Percentiles rank a stretch among this genome's conserved stretches.
Evolutionary conservation across 805 yeast genomes (phyloP).

Genomic region (Ogataea nakhonphanomensis): DNA sequence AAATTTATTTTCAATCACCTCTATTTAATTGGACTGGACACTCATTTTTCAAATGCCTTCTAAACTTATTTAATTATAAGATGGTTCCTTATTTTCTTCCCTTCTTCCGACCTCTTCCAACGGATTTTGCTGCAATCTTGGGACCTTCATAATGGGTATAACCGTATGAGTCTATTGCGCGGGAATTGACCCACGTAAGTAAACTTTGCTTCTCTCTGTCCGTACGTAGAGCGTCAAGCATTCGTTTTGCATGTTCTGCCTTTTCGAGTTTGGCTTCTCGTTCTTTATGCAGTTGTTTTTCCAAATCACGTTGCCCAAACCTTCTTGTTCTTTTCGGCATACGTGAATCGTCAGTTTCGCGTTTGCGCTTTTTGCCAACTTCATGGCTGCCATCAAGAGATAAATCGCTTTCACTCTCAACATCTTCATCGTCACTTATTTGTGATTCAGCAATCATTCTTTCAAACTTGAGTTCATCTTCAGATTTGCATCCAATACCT

Average conservation of each 20-base stretch:
- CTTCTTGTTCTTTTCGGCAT: conserved; percentile 32
- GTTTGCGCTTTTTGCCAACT: conserved; percentile 26
- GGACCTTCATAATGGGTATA: conserved; percentile 55
- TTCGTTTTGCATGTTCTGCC: conserved; percentile 24
- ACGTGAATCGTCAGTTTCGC: conserved; percentile 23
- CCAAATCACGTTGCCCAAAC: conserved; percentile 34
- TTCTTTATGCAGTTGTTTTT: conserved; percentile 32
- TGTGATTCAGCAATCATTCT: conserved; percentile 38
- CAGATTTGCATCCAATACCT: conserved; percentile 40
- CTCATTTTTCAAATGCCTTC: neutral
- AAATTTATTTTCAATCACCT: conserved; percentile 10
- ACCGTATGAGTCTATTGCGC: conserved; percentile 50
- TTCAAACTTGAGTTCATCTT: conserved; percentile 41
- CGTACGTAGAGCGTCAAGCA: conserved; percentile 33
- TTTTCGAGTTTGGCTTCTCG: conserved; percentile 31
- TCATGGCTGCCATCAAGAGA: conserved; percentile 24
- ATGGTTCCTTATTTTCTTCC: conserved; percentile 15
- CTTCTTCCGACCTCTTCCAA: conserved; percentile 19
- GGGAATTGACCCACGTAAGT: conserved; percentile 59
- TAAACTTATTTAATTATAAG: conserved; percentile 6
- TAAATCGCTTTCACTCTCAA: conserved; percentile 19
- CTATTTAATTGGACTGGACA: conserved; percentile 11
- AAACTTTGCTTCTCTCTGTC: conserved; percentile 46
- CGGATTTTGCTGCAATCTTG: conserved; percentile 14
- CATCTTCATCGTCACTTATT: conserved; percentile 36